Evolutionary conservation across 495 filamentous ascomycete species (phyloP).

Genomic region (Aspergillus mulundensis): DNA sequence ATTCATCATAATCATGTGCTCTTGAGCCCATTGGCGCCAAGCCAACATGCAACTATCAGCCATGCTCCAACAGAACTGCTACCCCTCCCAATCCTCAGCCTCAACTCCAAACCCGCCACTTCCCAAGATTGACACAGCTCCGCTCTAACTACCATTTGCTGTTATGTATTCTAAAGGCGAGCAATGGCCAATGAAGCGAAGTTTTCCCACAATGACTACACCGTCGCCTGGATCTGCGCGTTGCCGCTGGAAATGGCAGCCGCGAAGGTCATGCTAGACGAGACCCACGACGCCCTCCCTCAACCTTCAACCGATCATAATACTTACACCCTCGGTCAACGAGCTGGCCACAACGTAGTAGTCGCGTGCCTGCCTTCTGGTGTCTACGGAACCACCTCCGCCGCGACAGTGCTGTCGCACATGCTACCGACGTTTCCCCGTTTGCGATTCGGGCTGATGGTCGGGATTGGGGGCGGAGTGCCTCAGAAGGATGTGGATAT

Average conservation of each 20-base stretch:
- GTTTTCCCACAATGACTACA: not conserved
- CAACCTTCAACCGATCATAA: slow-evolving; percentile 20
- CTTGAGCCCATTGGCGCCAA: not conserved
- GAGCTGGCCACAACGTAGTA: slow-evolving; percentile 30
- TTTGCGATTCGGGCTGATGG: slow-evolving; percentile 27
- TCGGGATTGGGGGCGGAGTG: slow-evolving; percentile 36
- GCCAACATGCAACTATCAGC: not conserved
- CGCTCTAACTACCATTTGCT: not conserved
- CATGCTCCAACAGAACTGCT: too few species aligned
- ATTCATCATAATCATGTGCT: too few species aligned
- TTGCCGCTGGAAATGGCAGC: slow-evolving; percentile 25
- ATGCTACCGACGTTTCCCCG: slow-evolving; percentile 22
- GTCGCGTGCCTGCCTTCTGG: slow-evolving; percentile 28
- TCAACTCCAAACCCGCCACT: not conserved
- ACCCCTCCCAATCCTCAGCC: not conserved
- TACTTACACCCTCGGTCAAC: slow-evolving; percentile 29
- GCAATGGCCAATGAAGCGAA: not conserved
- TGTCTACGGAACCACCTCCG: slow-evolving; percentile 24
- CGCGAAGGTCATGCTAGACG: slow-evolving; percentile 27
- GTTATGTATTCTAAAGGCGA: not conserved
- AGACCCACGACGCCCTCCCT: slow-evolving; percentile 20
- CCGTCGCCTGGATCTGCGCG: slow-evolving; percentile 1
- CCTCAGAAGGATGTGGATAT: slow-evolving; percentile 24
- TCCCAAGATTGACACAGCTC: not conserved
- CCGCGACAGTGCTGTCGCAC: slow-evolving; percentile 22